phyloP scores from a whole-genome alignment of 2,329 filamentous ascomycete genomes.

The Aspergillus unguis region DNA sequence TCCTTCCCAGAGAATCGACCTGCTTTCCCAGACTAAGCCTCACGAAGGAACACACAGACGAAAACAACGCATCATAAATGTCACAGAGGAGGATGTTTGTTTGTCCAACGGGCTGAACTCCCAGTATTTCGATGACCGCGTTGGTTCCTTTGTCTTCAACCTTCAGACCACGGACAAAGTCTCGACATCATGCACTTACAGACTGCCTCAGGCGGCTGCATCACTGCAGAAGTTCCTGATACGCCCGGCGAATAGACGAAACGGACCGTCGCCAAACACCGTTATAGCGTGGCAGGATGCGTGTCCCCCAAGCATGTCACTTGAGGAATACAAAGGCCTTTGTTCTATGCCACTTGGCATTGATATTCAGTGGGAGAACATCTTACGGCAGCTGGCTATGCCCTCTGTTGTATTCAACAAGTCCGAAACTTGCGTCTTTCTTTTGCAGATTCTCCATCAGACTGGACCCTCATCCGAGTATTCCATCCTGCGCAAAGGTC shows the following conservation, averaged over 20 bases:
- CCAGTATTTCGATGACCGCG: conserved; percentile 25
- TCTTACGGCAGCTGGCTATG: conserved; percentile 50
- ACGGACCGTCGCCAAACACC: conserved; percentile 45
- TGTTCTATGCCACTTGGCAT: conserved; percentile 48
- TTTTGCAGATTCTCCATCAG: conserved; percentile 52
- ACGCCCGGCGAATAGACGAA: conserved; percentile 21
- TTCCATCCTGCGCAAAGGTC: conserved; percentile 17
- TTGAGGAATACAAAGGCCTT: conserved; percentile 57
- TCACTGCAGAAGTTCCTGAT: conserved; percentile 42
- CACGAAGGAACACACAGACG: conserved; percentile 36
- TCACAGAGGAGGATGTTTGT: conserved; percentile 39
- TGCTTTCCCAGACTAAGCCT: conserved; percentile 39
- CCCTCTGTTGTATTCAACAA: conserved; percentile 53
- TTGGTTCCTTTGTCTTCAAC: conserved; percentile 18
- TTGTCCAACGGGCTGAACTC: conserved; percentile 46
- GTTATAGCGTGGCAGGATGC: conserved; percentile 50
- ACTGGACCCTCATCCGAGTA: conserved; percentile 35
- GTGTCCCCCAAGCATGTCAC: conserved; percentile 49
- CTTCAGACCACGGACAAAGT: conserved; percentile 19
- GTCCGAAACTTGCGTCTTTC: conserved; percentile 45
- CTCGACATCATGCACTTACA: conserved; percentile 38
- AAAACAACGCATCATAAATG: conserved; percentile 15
- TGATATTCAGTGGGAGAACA: conserved; percentile 55
- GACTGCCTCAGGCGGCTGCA: conserved; percentile 22
- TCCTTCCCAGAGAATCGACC: conserved; percentile 24